Evolutionary conservation across 2,329 filamentous ascomycete species (phyloP).

Genomic region (Elsinoe arachidis): DNA sequence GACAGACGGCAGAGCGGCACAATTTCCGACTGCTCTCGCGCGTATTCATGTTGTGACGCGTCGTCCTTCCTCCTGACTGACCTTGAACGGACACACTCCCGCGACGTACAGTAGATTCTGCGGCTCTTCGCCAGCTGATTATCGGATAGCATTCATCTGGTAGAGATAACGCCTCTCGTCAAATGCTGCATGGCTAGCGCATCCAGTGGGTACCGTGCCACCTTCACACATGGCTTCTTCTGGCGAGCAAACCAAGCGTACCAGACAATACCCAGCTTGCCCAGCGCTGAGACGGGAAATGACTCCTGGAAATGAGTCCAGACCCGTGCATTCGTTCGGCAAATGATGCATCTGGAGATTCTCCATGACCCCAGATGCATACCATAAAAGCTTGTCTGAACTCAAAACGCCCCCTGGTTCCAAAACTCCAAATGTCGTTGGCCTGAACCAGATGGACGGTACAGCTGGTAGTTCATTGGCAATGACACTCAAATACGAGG

Average conservation of each 20-base stretch:
- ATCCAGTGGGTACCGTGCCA: not conserved
- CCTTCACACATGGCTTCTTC: not conserved
- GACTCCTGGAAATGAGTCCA: not conserved
- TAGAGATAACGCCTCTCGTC: not conserved
- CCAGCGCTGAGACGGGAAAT: not conserved
- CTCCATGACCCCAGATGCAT: not conserved
- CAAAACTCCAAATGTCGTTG: not conserved
- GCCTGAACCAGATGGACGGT: not conserved
- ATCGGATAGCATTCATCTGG: not conserved
- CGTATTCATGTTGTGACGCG: too few relatives aligned
- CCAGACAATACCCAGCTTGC: not conserved
- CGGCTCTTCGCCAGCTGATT: not conserved
- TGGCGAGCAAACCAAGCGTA: not conserved
- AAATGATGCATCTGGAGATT: not conserved
- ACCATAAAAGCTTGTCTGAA: constrained; percentile 6
- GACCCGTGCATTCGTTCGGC: not conserved
- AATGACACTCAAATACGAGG: too few relatives aligned
- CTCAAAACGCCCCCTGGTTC: not conserved
- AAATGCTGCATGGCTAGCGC: not conserved
- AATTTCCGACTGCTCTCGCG: too few relatives aligned
- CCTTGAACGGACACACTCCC: too few relatives aligned
- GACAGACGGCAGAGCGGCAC: not conserved
- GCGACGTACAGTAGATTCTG: not conserved
- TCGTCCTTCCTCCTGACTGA: too few relatives aligned
- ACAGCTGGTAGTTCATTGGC: not conserved